These are phyloP conservation scores for Volvariella surrecta DNA, from an alignment of 1,284 basidiomycete genomes.

Conservation along the genomic window DNA sequence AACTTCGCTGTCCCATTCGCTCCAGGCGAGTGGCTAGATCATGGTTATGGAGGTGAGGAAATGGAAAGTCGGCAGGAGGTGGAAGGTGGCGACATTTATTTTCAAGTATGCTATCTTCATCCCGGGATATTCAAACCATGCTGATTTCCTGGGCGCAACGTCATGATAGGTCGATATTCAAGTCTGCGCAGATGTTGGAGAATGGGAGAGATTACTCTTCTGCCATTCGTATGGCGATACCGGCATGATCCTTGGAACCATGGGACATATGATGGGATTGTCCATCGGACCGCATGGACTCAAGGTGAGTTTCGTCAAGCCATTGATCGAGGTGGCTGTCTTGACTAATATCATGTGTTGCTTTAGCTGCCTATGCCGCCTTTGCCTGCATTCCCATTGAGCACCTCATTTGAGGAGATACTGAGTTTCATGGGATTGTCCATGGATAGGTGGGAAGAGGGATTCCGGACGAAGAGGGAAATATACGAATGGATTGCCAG, in stretches of 20 bases:
- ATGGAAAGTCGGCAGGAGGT: constrained; percentile 16
- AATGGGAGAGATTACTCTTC: constrained; percentile 41
- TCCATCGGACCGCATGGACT: constrained; percentile 44
- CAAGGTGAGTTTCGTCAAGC: constrained; percentile 32
- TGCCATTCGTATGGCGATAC: constrained; percentile 61
- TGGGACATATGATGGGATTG: constrained; percentile 43
- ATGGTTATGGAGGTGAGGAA: constrained; percentile 20
- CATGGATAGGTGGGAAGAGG: constrained; percentile 36
- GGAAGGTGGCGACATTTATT: constrained; percentile 26
- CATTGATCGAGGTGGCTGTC: neutral
- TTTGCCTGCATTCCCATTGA: constrained; percentile 32
- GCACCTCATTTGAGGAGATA: constrained; percentile 36
- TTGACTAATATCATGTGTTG: neutral
- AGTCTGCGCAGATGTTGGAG: constrained; percentile 40
- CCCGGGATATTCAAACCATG: constrained; percentile 9
- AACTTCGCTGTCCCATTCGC: constrained; percentile 49
- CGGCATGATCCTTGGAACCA: constrained; percentile 53
- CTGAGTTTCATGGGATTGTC: constrained; percentile 48
- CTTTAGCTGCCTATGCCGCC: constrained; percentile 33
- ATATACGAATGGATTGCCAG: constrained; percentile 49
- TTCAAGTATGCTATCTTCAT: constrained; percentile 20
- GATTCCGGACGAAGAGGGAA: constrained; percentile 44
- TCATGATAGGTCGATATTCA: constrained; percentile 47
- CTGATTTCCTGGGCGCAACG: constrained; percentile 9
- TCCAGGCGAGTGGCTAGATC: constrained; percentile 23